phyloP scores from a whole-genome alignment of 164 flowering plant species.

The Vitis rotundifolia region DNA sequence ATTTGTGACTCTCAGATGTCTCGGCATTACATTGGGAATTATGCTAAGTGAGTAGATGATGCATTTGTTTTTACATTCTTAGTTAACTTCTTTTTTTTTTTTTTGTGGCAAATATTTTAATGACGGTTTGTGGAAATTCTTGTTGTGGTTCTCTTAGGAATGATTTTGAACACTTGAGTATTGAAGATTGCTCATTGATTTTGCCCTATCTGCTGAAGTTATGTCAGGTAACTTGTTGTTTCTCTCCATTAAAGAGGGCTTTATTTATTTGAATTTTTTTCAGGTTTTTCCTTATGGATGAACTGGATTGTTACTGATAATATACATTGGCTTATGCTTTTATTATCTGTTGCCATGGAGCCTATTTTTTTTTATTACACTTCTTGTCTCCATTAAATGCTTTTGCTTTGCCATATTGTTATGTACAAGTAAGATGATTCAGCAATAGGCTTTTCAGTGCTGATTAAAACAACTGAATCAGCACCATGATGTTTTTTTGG shows the following conservation, averaged over 20 bases:
- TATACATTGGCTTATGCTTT: too few species aligned
- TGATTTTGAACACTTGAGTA: constrained; percentile 32
- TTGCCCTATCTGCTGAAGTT: constrained; percentile 49
- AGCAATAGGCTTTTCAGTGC: too few species aligned
- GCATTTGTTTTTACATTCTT: background rate
- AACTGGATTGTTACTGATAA: too few species aligned
- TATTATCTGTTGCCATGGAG: too few species aligned
- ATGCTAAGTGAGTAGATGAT: constrained; percentile 50
- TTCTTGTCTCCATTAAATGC: too few species aligned
- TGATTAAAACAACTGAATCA: too few species aligned
- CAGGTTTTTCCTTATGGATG: too few species aligned
- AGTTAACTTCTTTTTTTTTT: background rate
- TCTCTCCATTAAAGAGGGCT: background rate
- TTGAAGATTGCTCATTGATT: constrained; percentile 51
- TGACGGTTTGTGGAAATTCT: background rate
- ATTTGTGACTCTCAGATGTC: constrained; percentile 40
- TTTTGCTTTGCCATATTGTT: too few species aligned
- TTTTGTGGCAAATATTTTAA: constrained; percentile 5
- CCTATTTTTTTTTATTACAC: too few species aligned
- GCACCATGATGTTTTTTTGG: too few species aligned
- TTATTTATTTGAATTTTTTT: background rate
- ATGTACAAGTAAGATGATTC: too few species aligned
- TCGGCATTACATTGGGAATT: constrained; percentile 18
- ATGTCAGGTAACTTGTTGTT: constrained; percentile 57
- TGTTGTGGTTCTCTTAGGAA: constrained; percentile 28